Evolutionary conservation across 331 rosid species (phyloP).

Genomic region (Telfairia occidentalis): DNA sequence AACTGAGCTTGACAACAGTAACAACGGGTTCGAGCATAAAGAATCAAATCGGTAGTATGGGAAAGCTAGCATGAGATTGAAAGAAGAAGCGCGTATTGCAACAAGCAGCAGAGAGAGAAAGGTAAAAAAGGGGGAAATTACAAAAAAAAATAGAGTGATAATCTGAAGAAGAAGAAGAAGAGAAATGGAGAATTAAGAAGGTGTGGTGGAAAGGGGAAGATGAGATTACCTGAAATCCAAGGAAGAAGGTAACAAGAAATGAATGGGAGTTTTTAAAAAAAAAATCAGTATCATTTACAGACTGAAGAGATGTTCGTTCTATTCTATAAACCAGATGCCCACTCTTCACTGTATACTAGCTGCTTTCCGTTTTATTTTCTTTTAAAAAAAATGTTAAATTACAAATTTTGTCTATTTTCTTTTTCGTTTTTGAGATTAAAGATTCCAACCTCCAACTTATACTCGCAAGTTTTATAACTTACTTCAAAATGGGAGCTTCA

Average conservation of each 20-base stretch:
- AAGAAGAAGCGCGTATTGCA: background rate
- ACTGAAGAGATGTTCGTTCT: background rate
- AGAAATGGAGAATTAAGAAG: background rate
- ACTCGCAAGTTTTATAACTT: too few species aligned
- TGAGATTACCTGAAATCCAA: conserved; percentile 3
- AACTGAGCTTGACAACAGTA: background rate
- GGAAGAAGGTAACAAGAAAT: background rate
- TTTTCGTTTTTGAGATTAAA: too few species aligned
- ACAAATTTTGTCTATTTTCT: too few species aligned
- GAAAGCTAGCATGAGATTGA: background rate
- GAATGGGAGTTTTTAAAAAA: background rate
- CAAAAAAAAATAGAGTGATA: background rate
- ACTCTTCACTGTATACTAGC: background rate
- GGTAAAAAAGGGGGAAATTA: background rate
- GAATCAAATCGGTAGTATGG: background rate
- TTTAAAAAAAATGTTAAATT: too few species aligned
- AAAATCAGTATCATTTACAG: background rate
- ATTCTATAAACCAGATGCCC: background rate
- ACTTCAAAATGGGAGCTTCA: too few species aligned
- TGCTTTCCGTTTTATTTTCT: background rate
- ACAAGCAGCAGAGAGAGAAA: background rate
- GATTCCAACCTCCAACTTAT: too few species aligned
- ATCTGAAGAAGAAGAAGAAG: background rate
- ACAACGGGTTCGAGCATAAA: background rate
- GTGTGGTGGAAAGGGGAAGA: background rate